Percentiles rank a stretch among this genome's conserved stretches.
These are phyloP conservation scores for Aspergillus homomorphus DNA, from an alignment of 495 filamentous ascomycete genomes.

Conservation along the genomic window DNA sequence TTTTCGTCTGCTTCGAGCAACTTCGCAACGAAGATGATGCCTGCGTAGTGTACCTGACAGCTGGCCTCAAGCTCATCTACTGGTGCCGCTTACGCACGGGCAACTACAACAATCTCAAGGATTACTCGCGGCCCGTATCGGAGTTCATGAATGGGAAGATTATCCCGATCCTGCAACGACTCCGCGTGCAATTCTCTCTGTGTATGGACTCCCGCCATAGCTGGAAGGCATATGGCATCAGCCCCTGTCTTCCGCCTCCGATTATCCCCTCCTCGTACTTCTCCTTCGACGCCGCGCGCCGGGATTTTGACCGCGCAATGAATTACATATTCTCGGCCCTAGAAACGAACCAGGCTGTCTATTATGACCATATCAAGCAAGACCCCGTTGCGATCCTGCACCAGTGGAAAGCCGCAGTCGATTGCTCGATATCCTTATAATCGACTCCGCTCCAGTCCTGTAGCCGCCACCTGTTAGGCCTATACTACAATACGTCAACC, in stretches of 20 bases:
- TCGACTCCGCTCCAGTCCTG: background rate
- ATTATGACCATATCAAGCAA: background rate
- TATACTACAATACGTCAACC: background rate
- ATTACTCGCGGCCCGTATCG: background rate
- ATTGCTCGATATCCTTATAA: background rate
- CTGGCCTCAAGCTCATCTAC: constrained; percentile 1
- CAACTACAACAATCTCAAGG: background rate
- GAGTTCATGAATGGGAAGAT: background rate
- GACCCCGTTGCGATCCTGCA: background rate
- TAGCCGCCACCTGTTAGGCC: background rate
- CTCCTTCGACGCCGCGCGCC: background rate
- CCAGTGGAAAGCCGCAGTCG: background rate
- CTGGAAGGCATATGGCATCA: background rate
- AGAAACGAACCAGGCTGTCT: background rate
- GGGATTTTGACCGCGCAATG: background rate
- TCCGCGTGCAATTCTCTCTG: background rate
- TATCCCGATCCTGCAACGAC: background rate
- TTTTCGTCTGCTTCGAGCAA: constrained; percentile 20
- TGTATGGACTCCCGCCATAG: background rate
- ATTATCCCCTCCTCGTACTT: background rate
- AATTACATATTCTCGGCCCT: background rate
- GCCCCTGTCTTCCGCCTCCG: background rate
- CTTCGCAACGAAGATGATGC: constrained; percentile 16
- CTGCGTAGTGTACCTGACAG: constrained; percentile 10
- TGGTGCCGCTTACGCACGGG: background rate